phyloP scores from a whole-genome alignment of 306 rosid species.

The Rosa persica region DNA sequence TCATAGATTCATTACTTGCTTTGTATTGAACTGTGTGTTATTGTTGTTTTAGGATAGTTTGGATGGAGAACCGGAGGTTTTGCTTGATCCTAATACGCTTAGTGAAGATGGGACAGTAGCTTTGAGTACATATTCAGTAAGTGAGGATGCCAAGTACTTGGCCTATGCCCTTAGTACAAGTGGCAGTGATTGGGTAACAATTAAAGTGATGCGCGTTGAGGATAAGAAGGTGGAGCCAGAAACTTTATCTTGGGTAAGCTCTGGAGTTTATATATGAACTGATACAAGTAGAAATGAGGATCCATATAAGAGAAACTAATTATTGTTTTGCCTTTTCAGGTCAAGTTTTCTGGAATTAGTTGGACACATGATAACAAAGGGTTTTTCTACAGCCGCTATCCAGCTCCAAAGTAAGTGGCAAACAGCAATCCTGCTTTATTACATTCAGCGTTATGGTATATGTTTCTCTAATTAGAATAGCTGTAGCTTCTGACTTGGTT shows the following conservation, averaged over 20 bases:
- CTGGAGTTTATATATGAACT: background rate
- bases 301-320: background rate
- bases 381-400: slow-evolving; percentile 87
- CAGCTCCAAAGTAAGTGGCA: slow-evolving; percentile 75
- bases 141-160: slow-evolving; percentile 71
- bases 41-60: slow-evolving; percentile 51
- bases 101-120: slow-evolving; percentile 83
- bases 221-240: slow-evolving; percentile 52
- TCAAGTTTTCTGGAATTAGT: slow-evolving; percentile 70
- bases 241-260: slow-evolving; percentile 79
- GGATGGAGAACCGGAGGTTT: slow-evolving; percentile 58
- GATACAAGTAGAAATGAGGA: background rate
- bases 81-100: slow-evolving; percentile 84
- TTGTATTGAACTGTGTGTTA: background rate
- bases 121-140: slow-evolving; percentile 44
- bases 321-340: slow-evolving; percentile 47
- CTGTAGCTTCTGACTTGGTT: slow-evolving; percentile 1
- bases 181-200: slow-evolving; percentile 90
- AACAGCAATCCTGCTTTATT: background rate
- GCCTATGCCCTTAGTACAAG: slow-evolving; percentile 86
- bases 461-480: background rate
- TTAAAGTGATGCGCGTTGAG: slow-evolving; percentile 60
- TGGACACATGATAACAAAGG: slow-evolving; percentile 94
- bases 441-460: background rate
- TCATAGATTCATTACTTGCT: background rate